Conservation (phyloP, 1,139 yeast genomes). For the Geotrichum citri-aurantii region DNA sequence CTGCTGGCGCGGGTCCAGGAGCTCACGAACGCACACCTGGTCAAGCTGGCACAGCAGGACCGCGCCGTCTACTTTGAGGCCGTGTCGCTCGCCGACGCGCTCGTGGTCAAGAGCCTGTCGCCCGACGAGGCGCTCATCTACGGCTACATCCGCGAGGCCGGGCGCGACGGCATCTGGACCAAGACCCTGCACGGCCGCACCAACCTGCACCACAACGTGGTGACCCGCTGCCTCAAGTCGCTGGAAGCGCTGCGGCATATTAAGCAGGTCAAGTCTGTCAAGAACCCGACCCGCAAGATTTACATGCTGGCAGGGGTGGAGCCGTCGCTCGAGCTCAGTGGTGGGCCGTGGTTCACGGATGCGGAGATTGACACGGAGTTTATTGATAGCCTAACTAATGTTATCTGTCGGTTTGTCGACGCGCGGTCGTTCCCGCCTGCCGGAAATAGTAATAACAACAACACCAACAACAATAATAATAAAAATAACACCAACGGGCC, state of each 20-base stretch:
- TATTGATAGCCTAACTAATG: slow-evolving; percentile 73
- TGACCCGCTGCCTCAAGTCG: slow-evolving; percentile 74
- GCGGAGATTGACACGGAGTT: slow-evolving; percentile 91
- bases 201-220: slow-evolving; percentile 88
- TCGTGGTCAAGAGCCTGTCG: slow-evolving; percentile 55
- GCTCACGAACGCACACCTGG: slow-evolving; percentile 1
- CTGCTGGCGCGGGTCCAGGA: slow-evolving; percentile 3
- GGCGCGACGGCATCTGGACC: slow-evolving; percentile 92
- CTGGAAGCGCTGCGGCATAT: slow-evolving; percentile 80
- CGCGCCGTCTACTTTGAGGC: slow-evolving; percentile 8
- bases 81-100: slow-evolving; percentile 12
- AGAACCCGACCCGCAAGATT: slow-evolving; percentile 92
- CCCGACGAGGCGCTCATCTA: slow-evolving; percentile 90
- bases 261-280: slow-evolving; percentile 86
- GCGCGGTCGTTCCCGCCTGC: slow-evolving; percentile 61
- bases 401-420: slow-evolving; percentile 83
- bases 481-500: slow-evolving; percentile 5
- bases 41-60: slow-evolving; percentile 3
- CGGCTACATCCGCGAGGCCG: slow-evolving; percentile 85
- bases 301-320: slow-evolving; percentile 91
- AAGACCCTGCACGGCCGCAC: slow-evolving; percentile 87
- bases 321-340: slow-evolving; percentile 93
- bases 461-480: not conserved
- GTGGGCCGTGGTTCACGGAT: slow-evolving; percentile 99
- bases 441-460: not conserved